Percentiles rank a stretch among this genome's conserved stretches.
Conservation (phyloP, 1,139 yeast species). For the Hansenula sp. region DNA sequence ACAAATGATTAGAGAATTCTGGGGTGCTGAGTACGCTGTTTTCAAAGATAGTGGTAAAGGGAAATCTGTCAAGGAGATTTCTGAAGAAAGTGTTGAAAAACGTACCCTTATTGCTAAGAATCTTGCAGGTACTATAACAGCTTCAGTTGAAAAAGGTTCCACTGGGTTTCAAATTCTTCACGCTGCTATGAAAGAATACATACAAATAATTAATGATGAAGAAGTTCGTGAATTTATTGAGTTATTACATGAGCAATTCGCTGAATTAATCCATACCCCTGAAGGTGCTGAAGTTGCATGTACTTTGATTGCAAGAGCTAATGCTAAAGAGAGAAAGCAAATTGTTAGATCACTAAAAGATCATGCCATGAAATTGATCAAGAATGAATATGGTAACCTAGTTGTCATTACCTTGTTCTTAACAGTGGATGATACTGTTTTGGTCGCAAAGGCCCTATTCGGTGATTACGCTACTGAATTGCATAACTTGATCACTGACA, state of each 20-base stretch:
- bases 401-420: constrained; percentile 77
- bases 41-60: constrained; percentile 73
- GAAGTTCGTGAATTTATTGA: constrained; percentile 84
- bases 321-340: constrained; percentile 87
- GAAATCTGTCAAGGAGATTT: constrained; percentile 61
- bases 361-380: constrained; percentile 70
- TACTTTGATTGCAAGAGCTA: constrained; percentile 73
- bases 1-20: constrained; percentile 92
- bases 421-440: constrained; percentile 92
- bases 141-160: constrained; percentile 92
- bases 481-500: constrained; percentile 59
- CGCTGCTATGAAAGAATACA: constrained; percentile 92
- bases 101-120: constrained; percentile 73
- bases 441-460: constrained; percentile 69
- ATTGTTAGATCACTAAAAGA: constrained; percentile 69
- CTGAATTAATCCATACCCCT: constrained; percentile 91
- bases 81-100: constrained; percentile 75
- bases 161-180: constrained; percentile 95
- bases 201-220: constrained; percentile 62
- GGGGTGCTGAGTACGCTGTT: constrained; percentile 95
- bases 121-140: constrained; percentile 77
- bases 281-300: constrained; percentile 94
- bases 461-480: constrained; percentile 56
- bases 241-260: constrained; percentile 79
- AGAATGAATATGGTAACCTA: constrained; percentile 81